Percentiles rank a stretch among this genome's conserved stretches.
Evolutionary conservation across 2,329 filamentous ascomycete species (phyloP).

Genomic region (Penicillium sp.): DNA sequence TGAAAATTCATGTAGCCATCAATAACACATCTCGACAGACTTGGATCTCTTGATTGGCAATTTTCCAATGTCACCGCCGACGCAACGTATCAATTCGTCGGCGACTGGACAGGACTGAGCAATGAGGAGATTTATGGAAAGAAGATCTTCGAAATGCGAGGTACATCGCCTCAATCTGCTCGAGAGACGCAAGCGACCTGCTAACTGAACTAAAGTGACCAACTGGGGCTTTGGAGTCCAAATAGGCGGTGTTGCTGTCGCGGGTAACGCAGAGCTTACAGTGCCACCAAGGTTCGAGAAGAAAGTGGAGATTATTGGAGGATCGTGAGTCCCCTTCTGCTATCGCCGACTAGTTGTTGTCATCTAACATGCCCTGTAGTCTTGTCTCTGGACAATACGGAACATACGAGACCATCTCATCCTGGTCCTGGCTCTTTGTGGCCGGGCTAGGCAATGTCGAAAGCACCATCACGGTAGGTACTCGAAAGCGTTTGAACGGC

Average conservation of each 20-base stretch:
- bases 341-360: constrained; percentile 10
- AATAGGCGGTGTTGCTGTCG: constrained; percentile 55
- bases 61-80: constrained; percentile 62
- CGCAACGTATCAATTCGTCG: constrained; percentile 59
- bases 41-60: constrained; percentile 60
- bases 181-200: not conserved
- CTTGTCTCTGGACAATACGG: constrained; percentile 59
- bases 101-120: constrained; percentile 46
- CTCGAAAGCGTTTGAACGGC: fast-evolving
- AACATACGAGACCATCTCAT: constrained; percentile 60
- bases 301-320: constrained; percentile 49
- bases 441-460: constrained; percentile 61
- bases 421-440: constrained; percentile 58
- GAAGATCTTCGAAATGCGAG: constrained; percentile 57
- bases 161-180: constrained; percentile 11
- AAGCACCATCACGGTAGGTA: constrained; percentile 52
- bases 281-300: constrained; percentile 40
- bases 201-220: constrained; percentile 46
- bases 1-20: not conserved
- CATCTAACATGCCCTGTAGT: constrained; percentile 48
- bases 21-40: constrained; percentile 33
- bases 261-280: constrained; percentile 47
- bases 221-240: constrained; percentile 65
- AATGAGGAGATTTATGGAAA: constrained; percentile 47
- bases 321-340: constrained; percentile 32